A percentile compares a stretch with the other conserved stretches of the same genome.
These are phyloP conservation scores for Imleria badia DNA, from an alignment of 768 basidiomycete species.

Conservation along the genomic window DNA sequence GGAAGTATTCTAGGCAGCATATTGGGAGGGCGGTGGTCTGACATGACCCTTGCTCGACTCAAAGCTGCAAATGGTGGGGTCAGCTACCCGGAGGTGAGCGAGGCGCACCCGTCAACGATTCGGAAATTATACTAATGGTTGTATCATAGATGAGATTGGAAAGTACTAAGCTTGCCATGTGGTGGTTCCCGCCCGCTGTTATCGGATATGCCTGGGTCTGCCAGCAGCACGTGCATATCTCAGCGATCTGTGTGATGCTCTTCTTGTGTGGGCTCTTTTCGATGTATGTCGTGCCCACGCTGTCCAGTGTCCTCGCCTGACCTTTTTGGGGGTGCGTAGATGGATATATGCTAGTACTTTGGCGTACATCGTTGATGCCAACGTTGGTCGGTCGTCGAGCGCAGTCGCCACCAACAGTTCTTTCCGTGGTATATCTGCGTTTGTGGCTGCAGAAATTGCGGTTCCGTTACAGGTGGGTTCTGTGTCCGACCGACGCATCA, in stretches of 20 bases:
- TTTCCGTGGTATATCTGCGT: slow-evolving; percentile 68
- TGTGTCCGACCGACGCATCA: not conserved
- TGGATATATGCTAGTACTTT: slow-evolving; percentile 70
- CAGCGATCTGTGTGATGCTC: slow-evolving; percentile 70
- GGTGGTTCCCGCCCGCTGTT: slow-evolving; percentile 52
- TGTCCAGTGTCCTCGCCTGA: not conserved
- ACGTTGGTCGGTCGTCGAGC: slow-evolving; percentile 74
- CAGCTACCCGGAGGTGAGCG: slow-evolving; percentile 62
- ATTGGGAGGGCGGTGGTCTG: slow-evolving; percentile 63
- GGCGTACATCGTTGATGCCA: slow-evolving; percentile 88
- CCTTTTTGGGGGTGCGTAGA: slow-evolving; percentile 27
- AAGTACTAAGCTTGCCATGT: slow-evolving; percentile 59
- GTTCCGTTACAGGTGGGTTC: slow-evolving; percentile 59
- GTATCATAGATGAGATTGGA: slow-evolving; percentile 64
- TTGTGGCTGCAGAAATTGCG: slow-evolving; percentile 70
- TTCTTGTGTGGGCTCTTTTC: slow-evolving; percentile 74
- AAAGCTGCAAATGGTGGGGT: slow-evolving; percentile 49
- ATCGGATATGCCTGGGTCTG: slow-evolving; percentile 79
- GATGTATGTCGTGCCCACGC: slow-evolving; percentile 47
- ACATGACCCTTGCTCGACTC: slow-evolving; percentile 45
- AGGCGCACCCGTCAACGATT: not conserved
- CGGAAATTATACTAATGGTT: not conserved
- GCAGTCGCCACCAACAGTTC: slow-evolving; percentile 76
- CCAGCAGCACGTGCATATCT: slow-evolving; percentile 60
- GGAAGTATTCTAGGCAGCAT: slow-evolving; percentile 55